A percentile compares a stretch with the other conserved stretches of the same genome.
Conservation (phyloP, 2,329 filamentous ascomycete species). For the Cladophialophora bantiana region DNA sequence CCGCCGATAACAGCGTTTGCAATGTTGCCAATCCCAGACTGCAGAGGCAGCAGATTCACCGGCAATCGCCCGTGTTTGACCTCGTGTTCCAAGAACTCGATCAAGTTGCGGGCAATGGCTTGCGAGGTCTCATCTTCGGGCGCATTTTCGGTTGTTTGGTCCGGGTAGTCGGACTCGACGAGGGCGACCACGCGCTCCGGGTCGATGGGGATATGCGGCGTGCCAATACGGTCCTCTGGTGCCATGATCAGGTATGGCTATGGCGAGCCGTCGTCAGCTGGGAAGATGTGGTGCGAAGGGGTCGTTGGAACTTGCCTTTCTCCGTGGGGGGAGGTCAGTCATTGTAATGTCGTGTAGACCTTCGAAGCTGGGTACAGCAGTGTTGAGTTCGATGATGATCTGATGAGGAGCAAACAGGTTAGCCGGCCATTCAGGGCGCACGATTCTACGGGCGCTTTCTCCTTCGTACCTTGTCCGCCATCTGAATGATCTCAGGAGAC, state of each 20-base stretch:
- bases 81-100: conserved; percentile 87
- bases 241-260: conserved; percentile 72
- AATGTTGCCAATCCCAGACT: conserved; percentile 91
- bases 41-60: conserved; percentile 76
- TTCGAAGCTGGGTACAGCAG: conserved; percentile 80
- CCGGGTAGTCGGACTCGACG: conserved; percentile 83
- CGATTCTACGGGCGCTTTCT: not conserved
- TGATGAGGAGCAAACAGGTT: conserved; percentile 18
- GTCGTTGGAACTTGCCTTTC: conserved; percentile 62
- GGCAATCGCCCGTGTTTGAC: conserved; percentile 79
- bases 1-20: conserved; percentile 90
- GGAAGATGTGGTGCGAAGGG: not conserved
- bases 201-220: conserved; percentile 81
- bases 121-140: conserved; percentile 76
- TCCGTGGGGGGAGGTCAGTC: conserved; percentile 79
- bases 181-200: conserved; percentile 84
- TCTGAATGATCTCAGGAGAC: conserved; percentile 83
- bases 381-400: conserved; percentile 93
- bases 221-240: conserved; percentile 86
- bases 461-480: conserved; percentile 77
- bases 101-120: conserved; percentile 78
- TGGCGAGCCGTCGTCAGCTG: not conserved
- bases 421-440: not conserved
- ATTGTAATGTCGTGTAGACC: conserved; percentile 90
- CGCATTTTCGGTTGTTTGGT: conserved; percentile 76